Conservation (phyloP, 371 early-diverging fungal genomes). For the Encephalitozoon romaleae region DNA sequence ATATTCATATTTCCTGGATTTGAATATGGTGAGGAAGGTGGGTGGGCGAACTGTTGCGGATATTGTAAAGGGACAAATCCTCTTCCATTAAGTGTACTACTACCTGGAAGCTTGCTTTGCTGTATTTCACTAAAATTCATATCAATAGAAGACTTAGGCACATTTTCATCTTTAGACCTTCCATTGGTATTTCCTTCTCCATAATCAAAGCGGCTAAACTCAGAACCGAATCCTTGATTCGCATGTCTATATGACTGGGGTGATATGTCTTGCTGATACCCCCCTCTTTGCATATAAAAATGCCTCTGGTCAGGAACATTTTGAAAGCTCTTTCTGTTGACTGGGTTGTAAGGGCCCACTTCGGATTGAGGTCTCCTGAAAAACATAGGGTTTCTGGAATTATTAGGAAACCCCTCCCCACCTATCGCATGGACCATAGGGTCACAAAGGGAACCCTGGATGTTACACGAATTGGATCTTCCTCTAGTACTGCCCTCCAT, state of each 20-base stretch:
- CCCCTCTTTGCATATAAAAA: neutral
- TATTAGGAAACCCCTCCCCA: neutral
- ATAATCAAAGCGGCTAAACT: neutral
- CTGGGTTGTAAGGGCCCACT: neutral
- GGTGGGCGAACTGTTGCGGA: neutral
- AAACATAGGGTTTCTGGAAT: neutral
- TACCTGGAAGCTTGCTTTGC: neutral
- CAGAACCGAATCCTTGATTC: neutral
- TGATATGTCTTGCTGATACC: neutral
- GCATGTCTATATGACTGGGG: neutral
- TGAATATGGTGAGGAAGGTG: neutral
- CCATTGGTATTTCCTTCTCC: neutral
- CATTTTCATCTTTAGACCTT: neutral
- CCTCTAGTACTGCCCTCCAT: neutral
- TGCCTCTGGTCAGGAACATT: neutral
- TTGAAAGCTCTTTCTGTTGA: neutral
- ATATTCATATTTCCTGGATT: neutral
- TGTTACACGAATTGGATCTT: conserved; percentile 1
- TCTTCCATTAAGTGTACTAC: neutral
- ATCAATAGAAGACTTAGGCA: neutral
- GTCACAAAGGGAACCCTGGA: neutral
- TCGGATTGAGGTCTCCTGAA: neutral
- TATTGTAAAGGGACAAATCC: neutral
- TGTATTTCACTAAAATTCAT: neutral
- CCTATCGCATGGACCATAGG: neutral